Evolutionary conservation across 495 filamentous ascomycete species (phyloP).

Genomic region (Bacidia gigantensis): DNA sequence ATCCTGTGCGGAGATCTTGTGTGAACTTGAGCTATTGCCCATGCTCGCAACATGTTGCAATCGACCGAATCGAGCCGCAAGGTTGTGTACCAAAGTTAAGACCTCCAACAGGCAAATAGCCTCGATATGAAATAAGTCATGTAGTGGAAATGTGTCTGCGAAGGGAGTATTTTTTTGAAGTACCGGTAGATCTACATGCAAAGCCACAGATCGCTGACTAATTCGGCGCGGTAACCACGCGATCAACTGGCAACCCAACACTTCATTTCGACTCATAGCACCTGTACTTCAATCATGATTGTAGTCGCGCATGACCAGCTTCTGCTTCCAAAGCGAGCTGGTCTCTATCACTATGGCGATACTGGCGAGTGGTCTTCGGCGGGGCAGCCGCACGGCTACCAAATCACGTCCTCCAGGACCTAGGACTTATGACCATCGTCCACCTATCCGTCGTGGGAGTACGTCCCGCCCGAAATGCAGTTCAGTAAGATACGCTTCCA

Average conservation of each 20-base stretch:
- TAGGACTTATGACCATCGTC: not conserved
- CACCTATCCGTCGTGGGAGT: not conserved
- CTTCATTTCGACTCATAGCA: too few species aligned
- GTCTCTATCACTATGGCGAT: not conserved
- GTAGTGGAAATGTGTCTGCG: too few species aligned
- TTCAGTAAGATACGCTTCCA: conserved; percentile 6
- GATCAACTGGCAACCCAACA: too few species aligned
- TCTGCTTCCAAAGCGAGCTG: not conserved
- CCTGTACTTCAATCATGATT: not conserved
- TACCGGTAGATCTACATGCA: too few species aligned
- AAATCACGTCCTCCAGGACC: not conserved
- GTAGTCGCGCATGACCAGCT: conserved; percentile 17
- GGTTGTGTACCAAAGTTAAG: not conserved
- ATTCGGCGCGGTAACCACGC: too few species aligned
- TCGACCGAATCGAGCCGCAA: not conserved
- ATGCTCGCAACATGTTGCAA: conserved; percentile 29
- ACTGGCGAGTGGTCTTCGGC: not conserved
- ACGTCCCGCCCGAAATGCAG: not conserved
- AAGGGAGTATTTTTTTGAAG: too few species aligned
- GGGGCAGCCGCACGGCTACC: not conserved
- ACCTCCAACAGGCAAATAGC: too few species aligned
- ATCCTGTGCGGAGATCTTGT: conserved; percentile 62
- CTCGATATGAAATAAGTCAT: too few species aligned
- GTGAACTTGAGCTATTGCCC: conserved; percentile 51
- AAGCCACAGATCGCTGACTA: too few species aligned